phyloP scores from a whole-genome alignment of 2,329 filamentous ascomycete genomes.

The Zasmidium angulare region DNA sequence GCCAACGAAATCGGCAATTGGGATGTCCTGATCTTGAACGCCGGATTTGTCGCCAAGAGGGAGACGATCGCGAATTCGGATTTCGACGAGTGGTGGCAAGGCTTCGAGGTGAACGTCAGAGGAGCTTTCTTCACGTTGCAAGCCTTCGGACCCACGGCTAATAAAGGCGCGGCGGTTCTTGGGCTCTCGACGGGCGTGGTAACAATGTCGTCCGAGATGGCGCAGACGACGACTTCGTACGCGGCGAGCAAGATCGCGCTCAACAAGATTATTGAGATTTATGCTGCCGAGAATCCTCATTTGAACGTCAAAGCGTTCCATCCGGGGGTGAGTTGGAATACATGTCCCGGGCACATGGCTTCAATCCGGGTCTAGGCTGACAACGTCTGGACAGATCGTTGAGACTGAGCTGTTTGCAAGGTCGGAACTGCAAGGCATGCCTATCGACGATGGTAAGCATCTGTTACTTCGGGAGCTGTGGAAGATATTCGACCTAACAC shows the following conservation, averaged over 20 bases:
- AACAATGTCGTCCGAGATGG: not conserved
- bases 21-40: slow-evolving; percentile 6
- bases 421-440: not conserved
- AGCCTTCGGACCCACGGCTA: slow-evolving; percentile 1
- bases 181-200: not conserved
- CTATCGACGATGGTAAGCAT: not conserved
- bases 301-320: not conserved
- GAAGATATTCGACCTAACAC: too few species aligned
- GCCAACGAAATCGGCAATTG: not conserved
- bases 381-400: not conserved
- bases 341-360: not conserved
- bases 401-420: not conserved
- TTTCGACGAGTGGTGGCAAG: slow-evolving; percentile 1
- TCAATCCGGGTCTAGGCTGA: not conserved
- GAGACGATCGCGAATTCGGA: not conserved
- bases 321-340: not conserved
- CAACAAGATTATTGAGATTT: not conserved
- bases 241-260: not conserved
- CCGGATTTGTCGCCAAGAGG: not conserved
- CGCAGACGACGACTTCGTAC: not conserved
- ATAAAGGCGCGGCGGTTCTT: not conserved
- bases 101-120: slow-evolving; percentile 4
- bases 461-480: too few species aligned
- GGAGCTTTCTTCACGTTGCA: not conserved
- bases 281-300: not conserved